Percentiles rank a stretch among this genome's conserved stretches.
These are phyloP conservation scores for Sanghuangporus sanghuang DNA, from an alignment of 1,284 basidiomycete genomes.

Conservation along the genomic window DNA sequence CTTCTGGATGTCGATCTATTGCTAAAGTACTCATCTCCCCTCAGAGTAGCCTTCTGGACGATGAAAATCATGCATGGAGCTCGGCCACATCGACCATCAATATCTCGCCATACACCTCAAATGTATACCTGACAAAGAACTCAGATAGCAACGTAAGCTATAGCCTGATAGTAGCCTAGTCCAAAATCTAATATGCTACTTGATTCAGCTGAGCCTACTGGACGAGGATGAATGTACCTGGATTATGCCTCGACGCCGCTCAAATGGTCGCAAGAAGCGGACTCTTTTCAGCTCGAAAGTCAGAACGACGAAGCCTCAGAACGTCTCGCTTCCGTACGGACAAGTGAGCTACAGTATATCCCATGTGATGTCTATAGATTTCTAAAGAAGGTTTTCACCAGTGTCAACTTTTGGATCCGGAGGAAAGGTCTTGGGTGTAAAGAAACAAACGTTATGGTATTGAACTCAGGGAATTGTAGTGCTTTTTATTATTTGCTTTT, in stretches of 20 bases:
- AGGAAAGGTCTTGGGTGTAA: conserved; percentile 28
- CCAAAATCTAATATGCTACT: background rate
- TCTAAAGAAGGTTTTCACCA: conserved; percentile 5
- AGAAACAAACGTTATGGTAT: background rate
- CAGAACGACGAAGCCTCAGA: background rate
- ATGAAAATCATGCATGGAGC: conserved; percentile 8
- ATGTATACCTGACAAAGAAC: background rate
- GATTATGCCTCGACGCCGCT: conserved; percentile 14
- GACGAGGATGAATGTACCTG: conserved; percentile 26
- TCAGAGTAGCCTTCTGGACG: background rate
- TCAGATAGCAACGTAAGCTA: background rate
- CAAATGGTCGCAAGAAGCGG: background rate
- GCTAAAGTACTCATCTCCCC: background rate
- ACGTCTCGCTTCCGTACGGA: too few species aligned
- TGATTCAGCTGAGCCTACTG: conserved; percentile 14
- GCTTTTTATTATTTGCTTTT: too few species aligned
- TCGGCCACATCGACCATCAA: background rate
- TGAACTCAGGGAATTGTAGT: too few species aligned
- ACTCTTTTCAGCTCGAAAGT: background rate
- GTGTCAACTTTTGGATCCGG: conserved; percentile 26
- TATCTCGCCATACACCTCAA: background rate
- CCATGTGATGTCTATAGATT: too few species aligned
- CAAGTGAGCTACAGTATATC: too few species aligned
- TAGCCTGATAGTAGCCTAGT: background rate
- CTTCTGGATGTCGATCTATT: background rate